Conservation (phyloP, 495 filamentous ascomycete genomes). For the Lasiosphaeris hirsuta region DNA sequence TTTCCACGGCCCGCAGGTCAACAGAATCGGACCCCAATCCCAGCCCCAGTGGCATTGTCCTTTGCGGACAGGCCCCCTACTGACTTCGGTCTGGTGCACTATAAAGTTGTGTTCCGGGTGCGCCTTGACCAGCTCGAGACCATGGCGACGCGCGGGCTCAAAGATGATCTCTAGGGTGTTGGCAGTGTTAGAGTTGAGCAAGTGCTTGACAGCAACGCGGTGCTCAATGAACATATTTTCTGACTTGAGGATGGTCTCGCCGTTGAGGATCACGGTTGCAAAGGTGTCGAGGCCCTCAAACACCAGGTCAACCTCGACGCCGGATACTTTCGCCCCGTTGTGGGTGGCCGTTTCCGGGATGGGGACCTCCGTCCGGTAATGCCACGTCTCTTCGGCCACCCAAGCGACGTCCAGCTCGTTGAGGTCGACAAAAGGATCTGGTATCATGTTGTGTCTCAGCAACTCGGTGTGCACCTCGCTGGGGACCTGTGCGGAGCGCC, state of each 20-base stretch:
- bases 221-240: slow-evolving; percentile 68
- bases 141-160: slow-evolving; percentile 38
- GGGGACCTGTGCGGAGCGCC: slow-evolving; percentile 21
- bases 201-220: slow-evolving; percentile 35
- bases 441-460: slow-evolving; percentile 37
- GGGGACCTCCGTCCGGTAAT: slow-evolving; percentile 38
- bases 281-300: slow-evolving; percentile 76
- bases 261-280: slow-evolving; percentile 64
- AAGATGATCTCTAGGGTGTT: slow-evolving; percentile 43
- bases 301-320: slow-evolving; percentile 47
- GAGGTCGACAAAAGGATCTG: slow-evolving; percentile 62
- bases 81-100: slow-evolving; percentile 45
- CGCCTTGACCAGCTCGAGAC: slow-evolving; percentile 37
- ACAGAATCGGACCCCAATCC: slow-evolving; percentile 75
- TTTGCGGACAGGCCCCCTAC: slow-evolving; percentile 41
- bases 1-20: slow-evolving; percentile 75
- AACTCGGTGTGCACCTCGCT: slow-evolving; percentile 26
- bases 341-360: slow-evolving; percentile 28
- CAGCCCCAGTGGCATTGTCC: slow-evolving; percentile 60
- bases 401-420: slow-evolving; percentile 66
- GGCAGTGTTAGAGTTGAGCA: slow-evolving; percentile 6
- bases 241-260: slow-evolving; percentile 51
- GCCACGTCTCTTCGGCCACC: slow-evolving; percentile 70
- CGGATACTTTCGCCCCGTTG: too few species aligned
- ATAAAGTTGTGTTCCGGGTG: slow-evolving; percentile 46